Evolutionary conservation across 306 rosid genomes (phyloP).

Genomic region (Bauhinia variegata): DNA sequence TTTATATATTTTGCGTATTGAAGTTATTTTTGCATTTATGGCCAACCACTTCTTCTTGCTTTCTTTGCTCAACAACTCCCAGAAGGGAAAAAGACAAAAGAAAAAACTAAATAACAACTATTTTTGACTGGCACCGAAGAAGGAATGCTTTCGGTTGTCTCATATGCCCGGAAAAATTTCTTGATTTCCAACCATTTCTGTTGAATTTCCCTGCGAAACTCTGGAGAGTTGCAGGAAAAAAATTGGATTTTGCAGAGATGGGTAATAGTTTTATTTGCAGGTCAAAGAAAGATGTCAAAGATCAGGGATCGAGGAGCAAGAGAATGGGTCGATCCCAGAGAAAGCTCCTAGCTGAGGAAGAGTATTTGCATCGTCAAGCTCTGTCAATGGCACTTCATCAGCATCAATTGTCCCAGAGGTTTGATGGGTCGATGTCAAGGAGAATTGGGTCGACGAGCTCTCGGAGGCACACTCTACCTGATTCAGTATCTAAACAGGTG

Average conservation of each 20-base stretch:
- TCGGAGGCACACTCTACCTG: constrained; percentile 65
- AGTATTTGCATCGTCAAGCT: constrained; percentile 84
- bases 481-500: constrained; percentile 74
- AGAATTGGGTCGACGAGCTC: constrained; percentile 89
- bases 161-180: constrained; percentile 19
- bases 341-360: constrained; percentile 80
- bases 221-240: constrained; percentile 19
- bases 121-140: neutral
- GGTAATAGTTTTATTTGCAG: constrained; percentile 90
- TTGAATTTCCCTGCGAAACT: neutral
- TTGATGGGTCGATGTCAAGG: constrained; percentile 95
- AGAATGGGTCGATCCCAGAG: constrained; percentile 87
- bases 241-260: constrained; percentile 43
- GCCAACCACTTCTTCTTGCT: constrained; percentile 42
- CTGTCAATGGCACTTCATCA: constrained; percentile 90
- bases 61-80: constrained; percentile 32
- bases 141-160: neutral
- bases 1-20: constrained; percentile 22
- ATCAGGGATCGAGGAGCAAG: constrained; percentile 88
- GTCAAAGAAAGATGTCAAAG: constrained; percentile 76
- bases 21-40: constrained; percentile 35
- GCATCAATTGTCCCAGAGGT: constrained; percentile 93
- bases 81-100: constrained; percentile 1
- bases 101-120: neutral
- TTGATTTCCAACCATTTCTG: constrained; percentile 8